These are phyloP conservation scores for Pachyrhizus erosus DNA, from an alignment of 306 rosid species.

Conservation along the genomic window DNA sequence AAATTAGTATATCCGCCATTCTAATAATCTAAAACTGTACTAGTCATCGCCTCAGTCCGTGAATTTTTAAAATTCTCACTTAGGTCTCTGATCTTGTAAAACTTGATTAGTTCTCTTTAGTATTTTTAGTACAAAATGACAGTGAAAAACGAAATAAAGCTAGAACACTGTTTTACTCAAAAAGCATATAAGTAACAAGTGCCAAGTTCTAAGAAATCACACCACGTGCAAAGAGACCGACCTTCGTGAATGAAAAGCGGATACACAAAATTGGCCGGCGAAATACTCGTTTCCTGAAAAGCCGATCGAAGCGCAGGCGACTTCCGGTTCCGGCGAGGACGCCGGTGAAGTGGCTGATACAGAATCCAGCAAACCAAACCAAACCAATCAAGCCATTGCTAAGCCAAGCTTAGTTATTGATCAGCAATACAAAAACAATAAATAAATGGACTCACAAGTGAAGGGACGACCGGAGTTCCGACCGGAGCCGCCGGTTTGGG, in stretches of 20 bases:
- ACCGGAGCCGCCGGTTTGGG: conserved; percentile 72
- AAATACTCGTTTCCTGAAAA: conserved; percentile 82
- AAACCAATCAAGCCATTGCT: background rate
- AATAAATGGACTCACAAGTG: conserved; percentile 68
- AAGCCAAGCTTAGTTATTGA: conserved; percentile 17
- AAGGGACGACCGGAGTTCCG: conserved; percentile 88
- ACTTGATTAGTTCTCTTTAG: background rate
- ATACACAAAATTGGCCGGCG: conserved; percentile 90
- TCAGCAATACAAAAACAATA: background rate
- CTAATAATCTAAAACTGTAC: background rate
- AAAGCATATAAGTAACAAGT: conserved; percentile 4
- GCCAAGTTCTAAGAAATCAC: background rate
- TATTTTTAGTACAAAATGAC: background rate
- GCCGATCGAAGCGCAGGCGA: conserved; percentile 74
- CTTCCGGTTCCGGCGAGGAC: conserved; percentile 86
- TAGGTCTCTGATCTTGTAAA: background rate
- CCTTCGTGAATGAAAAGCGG: conserved; percentile 99
- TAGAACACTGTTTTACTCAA: background rate
- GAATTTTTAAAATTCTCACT: background rate
- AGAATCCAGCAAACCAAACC: background rate
- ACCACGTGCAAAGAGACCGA: conserved; percentile 28
- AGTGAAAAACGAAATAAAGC: background rate
- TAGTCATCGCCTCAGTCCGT: background rate
- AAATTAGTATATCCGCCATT: background rate
- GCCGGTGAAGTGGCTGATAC: conserved; percentile 71